A percentile compares a stretch with the other conserved stretches of the same genome.
These are phyloP conservation scores for Nakazawaea populi DNA, from an alignment of 805 yeast species.

Conservation along the genomic window DNA sequence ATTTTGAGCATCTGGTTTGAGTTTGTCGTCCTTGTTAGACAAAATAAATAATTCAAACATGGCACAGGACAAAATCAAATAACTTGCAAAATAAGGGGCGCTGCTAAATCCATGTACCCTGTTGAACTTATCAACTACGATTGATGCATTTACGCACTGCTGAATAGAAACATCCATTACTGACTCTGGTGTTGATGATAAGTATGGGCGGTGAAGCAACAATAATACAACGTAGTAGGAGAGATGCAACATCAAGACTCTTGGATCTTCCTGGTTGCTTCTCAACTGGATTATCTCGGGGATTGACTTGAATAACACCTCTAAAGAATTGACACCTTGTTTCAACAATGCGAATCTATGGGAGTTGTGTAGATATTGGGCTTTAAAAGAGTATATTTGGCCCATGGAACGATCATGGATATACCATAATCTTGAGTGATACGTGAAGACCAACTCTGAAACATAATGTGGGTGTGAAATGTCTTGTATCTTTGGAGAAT, in stretches of 20 bases:
- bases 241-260: conserved; percentile 22
- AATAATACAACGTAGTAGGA: conserved; percentile 22
- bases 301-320: conserved; percentile 17
- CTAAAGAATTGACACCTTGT: conserved; percentile 22
- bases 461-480: conserved; percentile 9
- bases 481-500: conserved; percentile 14
- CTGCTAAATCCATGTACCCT: conserved; percentile 13
- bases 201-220: conserved; percentile 24
- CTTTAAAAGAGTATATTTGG: conserved; percentile 28
- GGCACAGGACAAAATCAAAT: conserved; percentile 25
- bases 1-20: conserved; percentile 14
- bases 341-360: conserved; percentile 23
- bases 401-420: conserved; percentile 24
- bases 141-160: conserved; percentile 20
- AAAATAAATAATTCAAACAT: conserved; percentile 26
- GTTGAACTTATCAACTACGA: conserved; percentile 15
- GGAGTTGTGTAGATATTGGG: conserved; percentile 26
- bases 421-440: conserved; percentile 26
- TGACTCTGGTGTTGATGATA: conserved; percentile 22
- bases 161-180: conserved; percentile 19
- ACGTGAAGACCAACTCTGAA: conserved; percentile 20
- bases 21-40: conserved; percentile 18
- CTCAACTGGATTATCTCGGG: conserved; percentile 16
- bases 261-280: conserved; percentile 14
- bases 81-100: conserved; percentile 27